Evolutionary conservation across 257 asterid species (phyloP), one percentile per base, ranked within the genome.

Genomic region (Phtheirospermum japonicum): DNA sequence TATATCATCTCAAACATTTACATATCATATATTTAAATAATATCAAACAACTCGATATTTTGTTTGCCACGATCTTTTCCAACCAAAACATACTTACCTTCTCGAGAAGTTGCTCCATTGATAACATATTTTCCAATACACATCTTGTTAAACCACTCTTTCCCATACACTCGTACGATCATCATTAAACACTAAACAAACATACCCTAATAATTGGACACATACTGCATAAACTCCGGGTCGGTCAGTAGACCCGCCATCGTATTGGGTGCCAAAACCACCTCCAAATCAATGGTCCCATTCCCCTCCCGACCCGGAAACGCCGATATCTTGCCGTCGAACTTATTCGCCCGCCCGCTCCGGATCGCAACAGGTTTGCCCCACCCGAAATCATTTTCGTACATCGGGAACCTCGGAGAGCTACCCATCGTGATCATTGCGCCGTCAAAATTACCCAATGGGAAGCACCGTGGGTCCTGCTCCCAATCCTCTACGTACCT

Each of bases 361-460:
- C 83, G 75, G 11, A 76, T 72, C 3, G 71, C 76, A 0, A 74
- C 33, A 18, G 85, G 85, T 7, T 55, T 56, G 12, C 80, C 85
- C 85, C 85, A 80, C 63, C 85, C 82, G 63, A 80, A 76, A 68
- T 80, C 78, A 32, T 73, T 80, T 1, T 77, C 82, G 45, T 70
- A 80, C 82, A 80, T 71, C 19, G 82, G 82, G 34, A 80, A 80
- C 50, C 85, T 69, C 6, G 85, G 83, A 0, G 82, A 76, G 16
- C 80, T 80, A 0, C 81, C 81, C 85, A 77, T 77, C 54, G 71
- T 68, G 54, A 80, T 65, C 92, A 73, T 82, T 18, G 82, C 73
- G 0, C 92, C 82, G 40, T 82, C 86, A 6, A 80, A 80, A 31
- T 83, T 83, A 8, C 87, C 90, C 76, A 83, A 5, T 0, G 87